Percentiles rank a stretch among this genome's conserved stretches.
Evolutionary conservation across 306 rosid species (phyloP).

Genomic region (Glycyrrhiza uralensis): DNA sequence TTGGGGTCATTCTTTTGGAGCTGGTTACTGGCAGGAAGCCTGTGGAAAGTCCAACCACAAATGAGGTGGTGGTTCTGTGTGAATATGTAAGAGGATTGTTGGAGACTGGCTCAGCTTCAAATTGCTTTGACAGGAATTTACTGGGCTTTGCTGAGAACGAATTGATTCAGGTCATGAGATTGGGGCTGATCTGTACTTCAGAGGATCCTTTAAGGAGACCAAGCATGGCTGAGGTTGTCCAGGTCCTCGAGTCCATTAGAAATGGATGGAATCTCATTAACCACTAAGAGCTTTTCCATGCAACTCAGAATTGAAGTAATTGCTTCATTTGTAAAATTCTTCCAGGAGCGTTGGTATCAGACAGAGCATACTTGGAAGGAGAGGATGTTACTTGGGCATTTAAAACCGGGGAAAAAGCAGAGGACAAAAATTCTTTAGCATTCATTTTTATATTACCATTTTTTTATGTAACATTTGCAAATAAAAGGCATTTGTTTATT

Average conservation of each 20-base stretch:
- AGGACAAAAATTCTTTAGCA: conserved; percentile 47
- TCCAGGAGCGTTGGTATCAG: conserved; percentile 1
- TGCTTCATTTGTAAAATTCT: conserved; percentile 21
- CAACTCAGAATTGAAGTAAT: conserved; percentile 19
- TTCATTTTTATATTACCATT: conserved; percentile 46
- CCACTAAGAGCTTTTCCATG: not conserved
- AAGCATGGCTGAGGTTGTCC: conserved; percentile 97
- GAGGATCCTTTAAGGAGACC: conserved; percentile 89
- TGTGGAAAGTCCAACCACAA: conserved; percentile 82
- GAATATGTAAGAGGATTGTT: conserved; percentile 75
- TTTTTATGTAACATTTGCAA: conserved; percentile 26
- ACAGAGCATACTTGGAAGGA: conserved; percentile 19
- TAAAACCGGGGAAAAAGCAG: not conserved
- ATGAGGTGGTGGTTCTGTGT: conserved; percentile 83
- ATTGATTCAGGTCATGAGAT: conserved; percentile 86
- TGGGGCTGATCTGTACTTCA: conserved; percentile 85
- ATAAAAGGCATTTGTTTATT: conserved; percentile 53
- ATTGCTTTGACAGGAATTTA: conserved; percentile 79
- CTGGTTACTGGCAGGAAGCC: conserved; percentile 95
- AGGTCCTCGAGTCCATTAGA: conserved; percentile 94
- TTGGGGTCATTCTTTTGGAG: conserved; percentile 91
- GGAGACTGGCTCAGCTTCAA: conserved; percentile 78
- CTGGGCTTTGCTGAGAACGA: conserved; percentile 77
- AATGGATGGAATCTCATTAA: conserved; percentile 66
- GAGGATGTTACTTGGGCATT: conserved; percentile 30